Conservation (phyloP, 2,329 filamentous ascomycete species). For the Verticillium longisporum region DNA sequence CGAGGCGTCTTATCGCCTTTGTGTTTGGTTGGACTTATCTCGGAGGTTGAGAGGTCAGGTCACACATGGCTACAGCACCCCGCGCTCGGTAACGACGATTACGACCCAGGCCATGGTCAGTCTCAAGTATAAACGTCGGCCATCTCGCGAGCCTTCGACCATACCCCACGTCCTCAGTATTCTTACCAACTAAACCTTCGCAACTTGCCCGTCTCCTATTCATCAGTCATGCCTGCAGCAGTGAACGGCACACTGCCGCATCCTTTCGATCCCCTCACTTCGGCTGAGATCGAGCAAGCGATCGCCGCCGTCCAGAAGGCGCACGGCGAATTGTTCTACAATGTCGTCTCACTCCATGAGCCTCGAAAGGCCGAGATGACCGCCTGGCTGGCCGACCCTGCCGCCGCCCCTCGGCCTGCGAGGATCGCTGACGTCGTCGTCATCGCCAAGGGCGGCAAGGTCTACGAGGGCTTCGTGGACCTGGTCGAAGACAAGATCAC, state of each 20-base stretch:
- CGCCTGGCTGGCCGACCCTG: constrained; percentile 65
- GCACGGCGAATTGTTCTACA: constrained; percentile 70
- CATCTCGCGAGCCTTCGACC: neutral
- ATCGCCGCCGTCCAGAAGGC: constrained; percentile 63
- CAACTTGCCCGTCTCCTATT: neutral
- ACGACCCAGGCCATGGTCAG: neutral
- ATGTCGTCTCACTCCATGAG: constrained; percentile 78
- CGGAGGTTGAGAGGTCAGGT: neutral
- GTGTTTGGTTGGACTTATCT: neutral
- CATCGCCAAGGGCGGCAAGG: constrained; percentile 69
- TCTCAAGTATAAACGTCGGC: neutral
- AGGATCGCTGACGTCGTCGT: constrained; percentile 78
- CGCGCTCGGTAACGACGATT: no score
- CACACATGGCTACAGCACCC: neutral
- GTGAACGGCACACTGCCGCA: constrained; percentile 30
- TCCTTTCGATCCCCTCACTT: constrained; percentile 71
- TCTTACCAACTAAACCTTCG: neutral
- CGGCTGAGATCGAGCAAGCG: constrained; percentile 65
- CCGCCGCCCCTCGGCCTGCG: constrained; percentile 53
- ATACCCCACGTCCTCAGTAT: neutral
- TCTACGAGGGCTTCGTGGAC: constrained; percentile 78
- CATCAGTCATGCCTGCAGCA: neutral
- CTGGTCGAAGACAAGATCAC: constrained; percentile 59
- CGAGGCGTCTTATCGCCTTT: neutral
- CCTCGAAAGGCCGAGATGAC: constrained; percentile 81